These are phyloP conservation scores for Ganoderma boninense DNA, from an alignment of 1,284 basidiomycete species.

Conservation along the genomic window DNA sequence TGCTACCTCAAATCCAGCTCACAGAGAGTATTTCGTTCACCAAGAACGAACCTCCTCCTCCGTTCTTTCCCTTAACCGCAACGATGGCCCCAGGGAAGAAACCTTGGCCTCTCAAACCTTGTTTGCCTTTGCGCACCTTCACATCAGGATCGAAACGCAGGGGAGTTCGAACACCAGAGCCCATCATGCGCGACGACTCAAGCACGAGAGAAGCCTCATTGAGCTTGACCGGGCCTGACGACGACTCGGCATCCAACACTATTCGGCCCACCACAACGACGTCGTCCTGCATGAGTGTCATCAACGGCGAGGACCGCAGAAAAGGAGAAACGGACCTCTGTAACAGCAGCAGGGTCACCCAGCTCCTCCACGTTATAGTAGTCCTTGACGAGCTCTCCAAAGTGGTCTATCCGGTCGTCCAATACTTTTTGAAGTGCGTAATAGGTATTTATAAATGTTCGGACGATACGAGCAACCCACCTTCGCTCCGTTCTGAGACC, in stretches of 20 bases:
- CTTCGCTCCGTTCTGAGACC: slow-evolving; percentile 81
- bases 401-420: slow-evolving; percentile 87
- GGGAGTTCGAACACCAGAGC: slow-evolving; percentile 74
- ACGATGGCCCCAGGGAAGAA: slow-evolving; percentile 93
- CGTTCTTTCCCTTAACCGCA: slow-evolving; percentile 90
- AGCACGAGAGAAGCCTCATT: slow-evolving; percentile 78
- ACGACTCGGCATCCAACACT: slow-evolving; percentile 71
- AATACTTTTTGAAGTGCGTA: slow-evolving; percentile 56
- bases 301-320: slow-evolving; percentile 9
- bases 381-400: slow-evolving; percentile 74
- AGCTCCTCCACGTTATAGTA: slow-evolving; percentile 78
- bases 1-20: slow-evolving; percentile 26
- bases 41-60: slow-evolving; percentile 87
- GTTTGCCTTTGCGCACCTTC: slow-evolving; percentile 71
- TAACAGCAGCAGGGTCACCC: slow-evolving; percentile 78
- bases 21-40: slow-evolving; percentile 87
- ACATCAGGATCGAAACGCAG: slow-evolving; percentile 75
- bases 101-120: slow-evolving; percentile 73
- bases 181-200: slow-evolving; percentile 84
- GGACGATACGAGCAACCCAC: slow-evolving; percentile 49
- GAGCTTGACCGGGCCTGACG: slow-evolving; percentile 67
- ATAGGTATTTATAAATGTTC: background rate
- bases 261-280: slow-evolving; percentile 86
- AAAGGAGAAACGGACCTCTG: slow-evolving; percentile 63
- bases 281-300: slow-evolving; percentile 59